Conservation (phyloP, 176 grass and related monocot species). For the Typha latifolia region DNA sequence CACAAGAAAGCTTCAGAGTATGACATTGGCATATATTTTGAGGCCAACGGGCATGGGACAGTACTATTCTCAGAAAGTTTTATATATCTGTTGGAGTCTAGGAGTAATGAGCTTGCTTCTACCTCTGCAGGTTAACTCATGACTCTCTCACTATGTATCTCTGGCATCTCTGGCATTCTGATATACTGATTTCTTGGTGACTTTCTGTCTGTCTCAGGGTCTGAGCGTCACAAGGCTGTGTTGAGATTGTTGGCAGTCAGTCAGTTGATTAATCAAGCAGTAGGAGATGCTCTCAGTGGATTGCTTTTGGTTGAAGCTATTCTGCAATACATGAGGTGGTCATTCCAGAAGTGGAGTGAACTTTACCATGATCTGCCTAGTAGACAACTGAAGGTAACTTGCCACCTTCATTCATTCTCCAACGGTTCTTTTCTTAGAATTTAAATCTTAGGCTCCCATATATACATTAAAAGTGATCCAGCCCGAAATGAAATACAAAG, state of each 20-base stretch:
- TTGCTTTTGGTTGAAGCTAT: constrained; percentile 87
- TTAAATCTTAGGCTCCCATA: background rate
- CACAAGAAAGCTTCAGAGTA: constrained; percentile 82
- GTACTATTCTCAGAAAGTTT: constrained; percentile 60
- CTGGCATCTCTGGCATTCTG: background rate
- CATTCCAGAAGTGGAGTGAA: constrained; percentile 75
- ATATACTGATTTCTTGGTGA: background rate
- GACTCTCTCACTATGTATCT: background rate
- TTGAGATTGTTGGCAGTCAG: constrained; percentile 58
- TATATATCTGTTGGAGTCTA: constrained; percentile 35
- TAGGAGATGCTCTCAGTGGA: constrained; percentile 84
- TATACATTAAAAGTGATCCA: too few relatives aligned
- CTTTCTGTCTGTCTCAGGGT: constrained; percentile 21
- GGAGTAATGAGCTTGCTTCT: constrained; percentile 27
- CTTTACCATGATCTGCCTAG: constrained; percentile 87
- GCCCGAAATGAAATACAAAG: too few relatives aligned
- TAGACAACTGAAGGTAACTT: constrained; percentile 61
- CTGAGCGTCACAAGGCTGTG: constrained; percentile 45
- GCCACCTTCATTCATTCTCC: background rate
- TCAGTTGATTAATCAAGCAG: constrained; percentile 85
- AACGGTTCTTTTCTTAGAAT: background rate
- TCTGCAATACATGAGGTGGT: constrained; percentile 72
- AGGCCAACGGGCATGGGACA: constrained; percentile 92
- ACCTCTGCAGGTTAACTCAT: constrained; percentile 30
- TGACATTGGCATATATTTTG: constrained; percentile 93